These are phyloP conservation scores for Penicillium digitatum DNA, from an alignment of 2,329 filamentous ascomycete species.

Conservation along the genomic window DNA sequence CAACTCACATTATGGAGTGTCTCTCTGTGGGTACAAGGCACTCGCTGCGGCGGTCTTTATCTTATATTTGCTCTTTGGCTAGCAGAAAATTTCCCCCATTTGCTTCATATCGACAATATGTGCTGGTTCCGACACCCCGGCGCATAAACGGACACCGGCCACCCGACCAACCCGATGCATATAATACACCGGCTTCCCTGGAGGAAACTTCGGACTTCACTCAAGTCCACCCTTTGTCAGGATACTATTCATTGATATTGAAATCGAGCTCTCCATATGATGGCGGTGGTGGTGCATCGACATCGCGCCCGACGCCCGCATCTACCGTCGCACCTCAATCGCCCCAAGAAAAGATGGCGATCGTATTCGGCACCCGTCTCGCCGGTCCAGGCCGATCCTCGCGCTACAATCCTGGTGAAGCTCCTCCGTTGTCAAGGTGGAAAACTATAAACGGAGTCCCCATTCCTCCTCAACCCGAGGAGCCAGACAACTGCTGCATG, in stretches of 20 bases:
- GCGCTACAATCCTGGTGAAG: conserved; percentile 52
- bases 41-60: conserved; percentile 14
- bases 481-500: conserved; percentile 99
- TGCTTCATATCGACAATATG: conserved; percentile 18
- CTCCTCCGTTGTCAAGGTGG: conserved; percentile 56
- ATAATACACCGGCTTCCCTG: conserved; percentile 7
- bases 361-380: conserved; percentile 78
- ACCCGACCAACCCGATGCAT: conserved; percentile 6
- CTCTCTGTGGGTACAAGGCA: conserved; percentile 17
- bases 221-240: conserved; percentile 42
- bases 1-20: conserved; percentile 27
- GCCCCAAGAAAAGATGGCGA: conserved; percentile 52
- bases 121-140: conserved; percentile 18
- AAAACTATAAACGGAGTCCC: conserved; percentile 67
- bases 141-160: conserved; percentile 18
- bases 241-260: conserved; percentile 46
- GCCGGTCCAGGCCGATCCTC: conserved; percentile 66
- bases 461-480: conserved; percentile 77
- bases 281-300: conserved; percentile 16
- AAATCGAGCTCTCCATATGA: conserved; percentile 27
- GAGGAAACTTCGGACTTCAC: conserved; percentile 9
- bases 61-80: neutral
- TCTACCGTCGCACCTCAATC: conserved; percentile 24
- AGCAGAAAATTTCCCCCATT: neutral
- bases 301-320: conserved; percentile 16